Evolutionary conservation across 1,284 basidiomycete species (phyloP).

Genomic region (Sphaerobolus stellatus): DNA sequence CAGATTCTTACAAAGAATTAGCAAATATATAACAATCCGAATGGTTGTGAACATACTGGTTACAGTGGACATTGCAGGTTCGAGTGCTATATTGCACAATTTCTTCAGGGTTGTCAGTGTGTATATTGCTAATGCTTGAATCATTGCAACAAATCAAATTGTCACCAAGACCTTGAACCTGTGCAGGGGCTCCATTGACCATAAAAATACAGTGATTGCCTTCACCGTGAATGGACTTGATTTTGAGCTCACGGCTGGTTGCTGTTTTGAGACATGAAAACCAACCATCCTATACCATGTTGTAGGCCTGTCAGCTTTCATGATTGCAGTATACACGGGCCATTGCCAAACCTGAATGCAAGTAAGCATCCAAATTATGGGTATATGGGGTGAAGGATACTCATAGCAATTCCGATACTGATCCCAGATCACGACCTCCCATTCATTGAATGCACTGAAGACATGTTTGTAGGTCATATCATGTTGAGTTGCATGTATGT

Average conservation of each 20-base stretch:
- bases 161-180: not conserved
- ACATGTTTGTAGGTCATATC: not conserved
- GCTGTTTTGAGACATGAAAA: not conserved
- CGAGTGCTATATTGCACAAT: not conserved
- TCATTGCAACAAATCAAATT: not conserved
- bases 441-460: not conserved
- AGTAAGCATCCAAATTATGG: not conserved
- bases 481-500: not conserved
- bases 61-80: not conserved
- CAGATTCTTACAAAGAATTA: not conserved
- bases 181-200: not conserved
- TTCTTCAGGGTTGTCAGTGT: not conserved
- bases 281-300: not conserved
- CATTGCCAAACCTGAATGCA: not conserved
- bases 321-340: not conserved
- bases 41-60: not conserved
- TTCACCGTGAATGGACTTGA: not conserved
- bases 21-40: no score
- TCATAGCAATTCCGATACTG: not conserved
- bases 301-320: not conserved
- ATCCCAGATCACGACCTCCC: constrained; percentile 1
- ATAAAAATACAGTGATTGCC: not conserved
- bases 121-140: not conserved
- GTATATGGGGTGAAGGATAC: not conserved
- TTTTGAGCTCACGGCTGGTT: not conserved